Evolutionary conservation across 208 protist species (phyloP), one percentile per base, ranked within the genome.

Genomic region (Trypanosoma cruzi): DNA sequence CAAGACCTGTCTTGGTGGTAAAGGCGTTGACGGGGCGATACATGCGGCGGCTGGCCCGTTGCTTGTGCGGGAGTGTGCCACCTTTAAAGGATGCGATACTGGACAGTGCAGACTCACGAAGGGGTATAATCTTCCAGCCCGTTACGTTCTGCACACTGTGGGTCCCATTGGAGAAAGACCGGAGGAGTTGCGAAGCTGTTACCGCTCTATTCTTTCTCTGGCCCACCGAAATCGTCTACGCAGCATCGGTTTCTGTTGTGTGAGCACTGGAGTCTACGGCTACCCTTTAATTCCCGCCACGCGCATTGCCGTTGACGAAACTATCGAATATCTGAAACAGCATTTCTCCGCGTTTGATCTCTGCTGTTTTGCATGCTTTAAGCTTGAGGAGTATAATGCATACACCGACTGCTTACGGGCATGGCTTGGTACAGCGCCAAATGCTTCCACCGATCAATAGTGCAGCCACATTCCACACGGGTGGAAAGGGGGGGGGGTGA

Each of bases 231-330:
- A 89, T 49, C 40, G 78, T 13, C 46, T 97, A 22, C 76, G 79
- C 37, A 84, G 68, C 29, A 42, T 97, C 0, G 94, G 77, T 2
- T 75, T 97, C n/a, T 96, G 89, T 67, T 65, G 88, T 28, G 77
- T 97, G 37, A 93, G 86, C 48, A 93, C 87, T 20, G 94, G 94
- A 5, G 83, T 97, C 24, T 97, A 90, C 65, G 94, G 94, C 13
- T 97, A 94, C 67, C 88, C 88, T 8, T 67, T 94, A 6, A 11
- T 55, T 4, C 53, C 67, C 0, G 90, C 92, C 0, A 81, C 71
- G 8, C n/a, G 71, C 2, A 80, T 97, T 14, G 91, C 92, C 13
- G 7, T 96, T 2, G 18, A 67, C 11, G 88, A 89, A 57, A 76
- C 78, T 0, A 40, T 68, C 37, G 5, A 40, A 14, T 90, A 72